Evolutionary conservation across 306 rosid genomes (phyloP), one percentile per base, ranked within the genome.

Genomic region (Quercus mongolica): DNA sequence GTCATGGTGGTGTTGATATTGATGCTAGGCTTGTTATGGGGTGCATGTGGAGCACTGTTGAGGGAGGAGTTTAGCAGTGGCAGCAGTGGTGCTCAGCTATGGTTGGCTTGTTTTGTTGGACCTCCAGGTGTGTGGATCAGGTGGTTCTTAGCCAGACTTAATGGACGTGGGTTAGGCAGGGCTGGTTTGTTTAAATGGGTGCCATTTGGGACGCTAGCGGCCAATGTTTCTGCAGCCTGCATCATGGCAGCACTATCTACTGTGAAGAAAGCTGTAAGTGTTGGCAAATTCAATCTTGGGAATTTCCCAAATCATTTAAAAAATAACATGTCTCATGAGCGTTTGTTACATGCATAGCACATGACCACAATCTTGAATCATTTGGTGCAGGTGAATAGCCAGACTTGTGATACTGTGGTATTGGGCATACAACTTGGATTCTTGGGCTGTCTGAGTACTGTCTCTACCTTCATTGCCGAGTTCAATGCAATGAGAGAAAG

Each of bases 371-470:
- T 76, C 69, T 68, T 77, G 51, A 80, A 46, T 46, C 84, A 51
- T 61, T 17, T 72, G 79, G 26, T 83, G 81, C 92, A 94, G 97
- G 92, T 86, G 69, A 86, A 86, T 46, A 83, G 81, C 28, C 80
- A 62, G 84, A 74, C 75, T 30, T 86, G 91, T 63, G 89, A 92
- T 41, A 94, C 86, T 8, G 80, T 87, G 30, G 85, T 82, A 55
- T 41, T 80, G 13, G 97, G 97, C 75, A 59, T 87, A 59, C 94
- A 94, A 69, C 76, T 94, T 56, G 97, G 97, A 74, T 61, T 92
- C 18, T 41, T 90, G 87, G 94, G 99, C 17, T 92, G 97, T 84
- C 80, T 92, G 79, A 94, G 99, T 81, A 92, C 97, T 12, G 95
- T 94, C 7, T 91, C 97, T 17, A 87, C 99, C n/a, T 91, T 94